Evolutionary conservation across 192 early-diverging fungal species (phyloP), one percentile per base, ranked within the genome.

Genomic region (Podila epigama): DNA sequence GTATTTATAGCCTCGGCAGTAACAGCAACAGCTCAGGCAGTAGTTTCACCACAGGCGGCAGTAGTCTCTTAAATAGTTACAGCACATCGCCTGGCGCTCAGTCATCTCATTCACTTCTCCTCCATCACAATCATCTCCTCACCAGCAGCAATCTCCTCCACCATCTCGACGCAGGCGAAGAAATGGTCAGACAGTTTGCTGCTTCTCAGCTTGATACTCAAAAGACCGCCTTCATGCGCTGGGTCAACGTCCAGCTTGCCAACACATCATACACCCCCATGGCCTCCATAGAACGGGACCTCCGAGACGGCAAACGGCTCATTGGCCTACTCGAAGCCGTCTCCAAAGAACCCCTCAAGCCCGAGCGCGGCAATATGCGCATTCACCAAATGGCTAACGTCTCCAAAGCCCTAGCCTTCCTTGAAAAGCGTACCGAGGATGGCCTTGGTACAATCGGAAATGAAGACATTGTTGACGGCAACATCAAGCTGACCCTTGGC

Each of bases 311-410:
- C 27, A 90, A 91, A 60, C 88, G 84, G 40, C 81, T 94, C 34
- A 85, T 94, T 35, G 84, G 89, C 57, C 79, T 94, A 13, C 83
- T 94, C 5, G 84, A 86, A 64, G 86, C 87, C 37, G 88, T 93
- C 50, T 88, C 90, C n/a, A 87, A 91, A 42, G 91, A 93, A 68
- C 85, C 83, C 1, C 81, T 92, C 10, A 87, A 86, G 52, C 90
- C 88, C 58, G 92, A 92, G 71, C 62, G 81, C 51, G 86, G 88
- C 60, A 89, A 87, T 70, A 83, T 93, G 70, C 85, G 92, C n/a
- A 90, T 94, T 54, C 92, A 94, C 61, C 91, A 91, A 60, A 85
- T 94, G 39, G 88, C 92, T 35, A 94, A 94, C 60, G 80, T 89
- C 40, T 87, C 89, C 79, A 92, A 88, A 52, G 92, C 92, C 0